Base-by-base conservation (phyloP, 495 filamentous ascomycete species). In the Thermochaetoides thermophila region DNA sequence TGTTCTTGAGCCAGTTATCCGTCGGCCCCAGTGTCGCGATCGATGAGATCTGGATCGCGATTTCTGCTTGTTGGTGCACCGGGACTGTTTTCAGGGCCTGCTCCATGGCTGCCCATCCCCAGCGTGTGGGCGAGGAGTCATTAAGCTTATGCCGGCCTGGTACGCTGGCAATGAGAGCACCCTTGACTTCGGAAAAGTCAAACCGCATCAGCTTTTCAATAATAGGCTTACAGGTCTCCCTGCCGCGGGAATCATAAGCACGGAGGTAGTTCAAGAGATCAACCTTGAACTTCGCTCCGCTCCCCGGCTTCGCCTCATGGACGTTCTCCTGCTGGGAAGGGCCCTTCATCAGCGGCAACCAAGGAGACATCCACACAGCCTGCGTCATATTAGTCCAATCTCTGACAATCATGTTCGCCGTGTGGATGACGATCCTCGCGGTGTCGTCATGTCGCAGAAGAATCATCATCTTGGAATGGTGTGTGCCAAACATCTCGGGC, bases 331-430 rank as follows among this genome's bases (percentile, higher is more conserved):
- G 38, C 17, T 43, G 16, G 2, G 37, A 15, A 6, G 11, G 6
- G 5, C 35, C 12, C 19, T 37, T 19, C 8, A 41, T 32, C 21
- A 52, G 53, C 5, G 81, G 79, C 6, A 93, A 72, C 0, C 74
- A 52, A 13, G 83, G 84, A 6, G 83, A 86, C 18, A 59, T 63
- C 85, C 85, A 95, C 14, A 76, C 71, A 1, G 76, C 84, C 47
- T 95, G 83, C 0, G 73, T 75, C 82, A 93, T 81, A 43, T 86
- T 84, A 6, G 57, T 63, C 85, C 86, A 95, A 57, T 95, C 86
- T 29, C 71, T 65, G 15, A 62, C 50, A 27, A 93, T 85, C 73
- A 93, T 81, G 42, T 95, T 93, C 8, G 83, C 83, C 0, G 86
- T 95, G 39, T 89, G 81, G 24, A 93, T 87, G 12, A 91, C 55